Conservation (phyloP, 371 early-diverging fungal species). For the Edhazardia aedis region DNA sequence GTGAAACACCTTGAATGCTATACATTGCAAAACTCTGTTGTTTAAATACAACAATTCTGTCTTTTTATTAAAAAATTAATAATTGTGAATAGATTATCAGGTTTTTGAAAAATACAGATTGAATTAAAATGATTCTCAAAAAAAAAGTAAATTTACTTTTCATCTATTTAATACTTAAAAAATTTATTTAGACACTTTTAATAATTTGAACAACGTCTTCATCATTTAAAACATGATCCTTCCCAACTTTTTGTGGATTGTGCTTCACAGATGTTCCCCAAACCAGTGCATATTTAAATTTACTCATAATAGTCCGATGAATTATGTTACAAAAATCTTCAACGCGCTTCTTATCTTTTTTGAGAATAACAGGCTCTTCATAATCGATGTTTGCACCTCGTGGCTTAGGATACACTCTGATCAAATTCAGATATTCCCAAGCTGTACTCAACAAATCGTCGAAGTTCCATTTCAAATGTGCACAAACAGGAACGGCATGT, state of each 20-base stretch:
- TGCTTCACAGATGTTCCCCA: constrained; percentile 95
- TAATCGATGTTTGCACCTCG: constrained; percentile 90
- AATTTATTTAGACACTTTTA: neutral
- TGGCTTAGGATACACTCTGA: constrained; percentile 86
- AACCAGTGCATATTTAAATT: constrained; percentile 83
- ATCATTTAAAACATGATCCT: constrained; percentile 71
- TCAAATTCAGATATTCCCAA: constrained; percentile 64
- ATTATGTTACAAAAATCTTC: constrained; percentile 90
- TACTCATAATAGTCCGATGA: constrained; percentile 74
- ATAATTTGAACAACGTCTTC: constrained; percentile 73
- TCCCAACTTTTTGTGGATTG: constrained; percentile 89
- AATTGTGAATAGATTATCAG: too few relatives aligned
- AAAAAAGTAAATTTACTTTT: too few relatives aligned
- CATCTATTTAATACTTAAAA: too few relatives aligned
- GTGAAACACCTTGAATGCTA: too few relatives aligned
- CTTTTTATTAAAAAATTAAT: too few relatives aligned
- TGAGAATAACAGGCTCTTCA: constrained; percentile 72
- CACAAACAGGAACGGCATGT: constrained; percentile 75
- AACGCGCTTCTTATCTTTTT: constrained; percentile 52
- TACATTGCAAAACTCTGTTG: too few relatives aligned
- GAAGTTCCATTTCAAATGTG: constrained; percentile 95
- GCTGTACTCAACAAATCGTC: constrained; percentile 70
- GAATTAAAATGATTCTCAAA: too few relatives aligned
- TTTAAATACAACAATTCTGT: too few relatives aligned
- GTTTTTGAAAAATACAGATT: too few relatives aligned